These are phyloP conservation scores for Coniferiporia weirii DNA, from an alignment of 1,284 basidiomycete species.

Conservation along the genomic window DNA sequence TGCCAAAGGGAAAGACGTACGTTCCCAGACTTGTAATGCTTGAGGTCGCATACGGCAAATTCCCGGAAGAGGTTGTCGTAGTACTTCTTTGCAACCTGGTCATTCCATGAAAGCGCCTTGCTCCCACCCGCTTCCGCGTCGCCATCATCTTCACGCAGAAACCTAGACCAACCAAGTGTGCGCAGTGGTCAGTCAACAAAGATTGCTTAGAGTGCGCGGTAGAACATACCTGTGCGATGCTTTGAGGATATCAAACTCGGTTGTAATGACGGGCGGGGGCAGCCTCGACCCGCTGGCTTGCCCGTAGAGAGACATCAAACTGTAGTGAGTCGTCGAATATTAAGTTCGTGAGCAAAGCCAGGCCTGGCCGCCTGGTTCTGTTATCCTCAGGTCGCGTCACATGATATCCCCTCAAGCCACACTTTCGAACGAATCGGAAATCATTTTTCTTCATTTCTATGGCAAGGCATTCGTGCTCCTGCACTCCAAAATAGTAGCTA, in stretches of 20 bases:
- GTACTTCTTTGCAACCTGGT: constrained; percentile 81
- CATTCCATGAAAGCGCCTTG: constrained; percentile 60
- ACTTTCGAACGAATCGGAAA: too few species aligned
- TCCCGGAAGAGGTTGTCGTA: constrained; percentile 85
- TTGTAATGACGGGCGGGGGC: constrained; percentile 13
- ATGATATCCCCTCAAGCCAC: too few species aligned
- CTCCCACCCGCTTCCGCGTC: constrained; percentile 19
- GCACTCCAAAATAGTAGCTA: too few species aligned
- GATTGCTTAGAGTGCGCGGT: constrained; percentile 3
- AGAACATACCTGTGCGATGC: constrained; percentile 50
- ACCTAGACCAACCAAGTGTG: constrained; percentile 40
- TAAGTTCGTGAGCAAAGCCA: too few species aligned
- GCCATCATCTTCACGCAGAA: constrained; percentile 64
- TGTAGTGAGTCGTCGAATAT: too few species aligned
- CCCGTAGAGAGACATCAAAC: constrained; percentile 4
- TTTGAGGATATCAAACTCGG: constrained; percentile 66
- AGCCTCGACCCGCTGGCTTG: constrained; percentile 1
- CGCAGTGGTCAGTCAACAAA: constrained; percentile 2
- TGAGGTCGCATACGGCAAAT: constrained; percentile 87
- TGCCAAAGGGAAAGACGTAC: constrained; percentile 36
- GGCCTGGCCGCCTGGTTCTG: too few species aligned
- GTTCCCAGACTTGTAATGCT: constrained; percentile 90
- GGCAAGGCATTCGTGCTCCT: too few species aligned
- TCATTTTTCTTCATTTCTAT: too few species aligned
- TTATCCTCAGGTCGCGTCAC: too few species aligned